A percentile compares a stretch with the other conserved stretches of the same genome.
phyloP scores from a whole-genome alignment of 1,284 basidiomycete genomes.

The Moesziomyces sp. region DNA sequence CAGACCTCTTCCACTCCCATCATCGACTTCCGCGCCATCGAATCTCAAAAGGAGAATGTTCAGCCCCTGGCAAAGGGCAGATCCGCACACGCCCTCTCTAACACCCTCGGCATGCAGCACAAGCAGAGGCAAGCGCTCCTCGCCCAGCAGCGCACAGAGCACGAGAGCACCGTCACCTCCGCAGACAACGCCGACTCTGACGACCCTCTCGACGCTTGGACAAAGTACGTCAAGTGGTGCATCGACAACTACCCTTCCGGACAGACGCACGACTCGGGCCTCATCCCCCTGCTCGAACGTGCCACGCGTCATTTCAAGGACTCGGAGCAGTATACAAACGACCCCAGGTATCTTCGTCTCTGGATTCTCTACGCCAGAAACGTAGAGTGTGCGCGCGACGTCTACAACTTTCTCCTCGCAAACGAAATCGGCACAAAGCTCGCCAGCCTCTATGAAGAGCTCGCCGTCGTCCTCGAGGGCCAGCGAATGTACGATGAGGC shows the following conservation, averaged over 20 bases:
- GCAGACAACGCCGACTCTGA: constrained; percentile 54
- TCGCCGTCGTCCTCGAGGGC: constrained; percentile 79
- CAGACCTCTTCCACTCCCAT: constrained; percentile 66
- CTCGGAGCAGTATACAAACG: constrained; percentile 82
- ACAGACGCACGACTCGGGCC: constrained; percentile 72
- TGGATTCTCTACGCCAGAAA: constrained; percentile 78
- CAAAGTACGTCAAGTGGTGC: constrained; percentile 77
- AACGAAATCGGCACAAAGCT: constrained; percentile 82
- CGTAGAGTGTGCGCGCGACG: constrained; percentile 60
- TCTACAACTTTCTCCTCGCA: constrained; percentile 76
- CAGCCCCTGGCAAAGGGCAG: constrained; percentile 72
- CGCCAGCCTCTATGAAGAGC: constrained; percentile 85
- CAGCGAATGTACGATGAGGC: constrained; percentile 76
- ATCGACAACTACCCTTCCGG: constrained; percentile 74
- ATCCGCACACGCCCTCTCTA: constrained; percentile 72
- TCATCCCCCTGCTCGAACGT: constrained; percentile 80
- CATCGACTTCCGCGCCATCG: constrained; percentile 67
- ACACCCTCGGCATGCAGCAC: constrained; percentile 59
- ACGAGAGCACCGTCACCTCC: constrained; percentile 49
- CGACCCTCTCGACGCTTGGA: constrained; percentile 55
- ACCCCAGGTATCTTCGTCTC: constrained; percentile 86
- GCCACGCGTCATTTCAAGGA: constrained; percentile 81
- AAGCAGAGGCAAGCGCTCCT: constrained; percentile 57
- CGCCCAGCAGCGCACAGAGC: constrained; percentile 48
- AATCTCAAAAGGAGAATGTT: constrained; percentile 75